Base-by-base conservation (phyloP, 1,139 yeast genomes). In the Candida albicans region DNA sequence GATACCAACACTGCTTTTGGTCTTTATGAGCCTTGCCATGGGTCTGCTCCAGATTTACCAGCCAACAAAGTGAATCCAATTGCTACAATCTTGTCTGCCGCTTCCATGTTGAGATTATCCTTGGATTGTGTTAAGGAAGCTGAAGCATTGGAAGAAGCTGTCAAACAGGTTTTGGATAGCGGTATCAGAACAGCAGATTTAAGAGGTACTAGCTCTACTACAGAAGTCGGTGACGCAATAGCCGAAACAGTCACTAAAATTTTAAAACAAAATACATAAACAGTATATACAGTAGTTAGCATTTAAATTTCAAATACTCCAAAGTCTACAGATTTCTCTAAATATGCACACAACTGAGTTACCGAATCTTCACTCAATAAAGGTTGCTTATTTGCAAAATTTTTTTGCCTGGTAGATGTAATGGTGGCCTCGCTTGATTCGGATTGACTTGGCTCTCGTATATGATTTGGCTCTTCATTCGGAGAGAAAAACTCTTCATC, bases 11-110 rank as follows among this genome's bases (percentile, higher is more conserved):
- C 79, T 40, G 98, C 98, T 0, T 90, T 93, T 62, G 99, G 99
- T 49, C 77, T 93, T 51, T 93, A 93, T 65, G 99, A 93, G 70
- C 99, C 99, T 53, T 91, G 98, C 63, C 99, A 93, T 65, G 99
- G 99, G 39, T 86, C 96, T 35, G 99, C 99, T 25, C 99, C 99
- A 36, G 99, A 93, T 66, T 79, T 93, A 61, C 84, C 84, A 42
- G 74, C 72, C 48, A 88, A 89, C 64, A 86, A 87, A 71, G 99
- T 90, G 45, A 93, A 93, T 68, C 99, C 99, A 42, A 70, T 91
- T 45, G 99, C 97, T 40, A 88, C 97, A 27, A 91, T 93, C 56
- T 77, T 93, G 59, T 90, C 97, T 13, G 96, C 87, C 9, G 98
- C 98, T 30, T 87, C 93, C 95, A 91, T 93, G 98, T 79, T 93